phyloP scores from a whole-genome alignment of 2,329 filamentous ascomycete genomes.

The Talaromyces sp. region DNA sequence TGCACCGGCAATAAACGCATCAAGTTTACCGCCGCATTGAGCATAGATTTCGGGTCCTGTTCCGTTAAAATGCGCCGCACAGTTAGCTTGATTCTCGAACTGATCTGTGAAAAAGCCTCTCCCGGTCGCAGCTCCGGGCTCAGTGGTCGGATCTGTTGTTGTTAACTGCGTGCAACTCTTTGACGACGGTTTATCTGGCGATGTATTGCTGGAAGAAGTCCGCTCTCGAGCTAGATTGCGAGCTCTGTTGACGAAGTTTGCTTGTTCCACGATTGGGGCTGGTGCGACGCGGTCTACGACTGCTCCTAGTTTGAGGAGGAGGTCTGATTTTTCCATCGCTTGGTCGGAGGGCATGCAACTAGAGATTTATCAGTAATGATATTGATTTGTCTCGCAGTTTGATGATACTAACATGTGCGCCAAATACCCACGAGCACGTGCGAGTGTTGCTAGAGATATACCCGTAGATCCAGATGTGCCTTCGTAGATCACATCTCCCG shows the following conservation, averaged over 20 bases:
- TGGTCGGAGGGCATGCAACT: constrained; percentile 93
- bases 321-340: constrained; percentile 80
- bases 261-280: constrained; percentile 87
- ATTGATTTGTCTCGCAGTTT: constrained; percentile 1
- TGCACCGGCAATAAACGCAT: constrained; percentile 89
- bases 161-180: constrained; percentile 16
- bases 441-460: constrained; percentile 87
- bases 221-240: constrained; percentile 73
- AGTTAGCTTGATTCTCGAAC: constrained; percentile 90
- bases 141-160: constrained; percentile 24
- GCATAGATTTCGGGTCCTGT: constrained; percentile 87
- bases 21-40: constrained; percentile 71
- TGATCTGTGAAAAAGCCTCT: constrained; percentile 93
- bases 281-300: constrained; percentile 88
- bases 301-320: constrained; percentile 85
- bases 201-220: constrained; percentile 44
- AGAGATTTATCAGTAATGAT: not conserved
- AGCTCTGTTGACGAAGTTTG: constrained; percentile 93
- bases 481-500: constrained; percentile 94
- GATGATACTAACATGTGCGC: constrained; percentile 69
- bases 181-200: constrained; percentile 20
- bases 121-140: constrained; percentile 54
- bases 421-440: constrained; percentile 81
- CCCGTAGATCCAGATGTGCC: constrained; percentile 95
- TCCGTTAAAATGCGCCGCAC: constrained; percentile 73